A percentile compares a stretch with the other conserved stretches of the same genome.
phyloP scores from a whole-genome alignment of 345 rosid species.

The Murraya paniculata region DNA sequence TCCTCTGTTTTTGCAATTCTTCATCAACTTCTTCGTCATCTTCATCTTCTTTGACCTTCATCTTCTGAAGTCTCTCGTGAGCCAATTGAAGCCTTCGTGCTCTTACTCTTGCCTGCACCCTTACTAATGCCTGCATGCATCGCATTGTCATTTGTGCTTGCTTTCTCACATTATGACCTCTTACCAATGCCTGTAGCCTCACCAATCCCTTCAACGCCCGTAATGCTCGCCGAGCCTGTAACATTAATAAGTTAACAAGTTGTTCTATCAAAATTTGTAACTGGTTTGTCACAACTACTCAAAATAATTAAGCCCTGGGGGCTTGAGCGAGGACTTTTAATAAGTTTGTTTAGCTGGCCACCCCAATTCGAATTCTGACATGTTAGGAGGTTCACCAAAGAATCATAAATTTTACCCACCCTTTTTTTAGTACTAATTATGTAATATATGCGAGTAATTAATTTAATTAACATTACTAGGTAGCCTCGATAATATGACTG shows the following conservation, averaged over 20 bases:
- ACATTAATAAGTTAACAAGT: too few species aligned
- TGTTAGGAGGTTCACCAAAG: too few species aligned
- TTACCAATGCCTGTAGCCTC: conserved; percentile 89
- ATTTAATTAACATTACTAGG: conserved; percentile 42
- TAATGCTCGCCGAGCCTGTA: conserved; percentile 88
- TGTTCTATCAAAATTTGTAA: too few species aligned
- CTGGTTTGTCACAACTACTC: too few species aligned
- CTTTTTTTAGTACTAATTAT: too few species aligned
- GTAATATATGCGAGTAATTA: too few species aligned
- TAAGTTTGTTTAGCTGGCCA: too few species aligned
- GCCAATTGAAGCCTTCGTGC: conserved; percentile 70
- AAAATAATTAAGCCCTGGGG: too few species aligned
- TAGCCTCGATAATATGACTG: conserved; percentile 89
- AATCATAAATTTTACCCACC: too few species aligned
- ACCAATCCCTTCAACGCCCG: conserved; percentile 90
- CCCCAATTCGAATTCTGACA: too few species aligned
- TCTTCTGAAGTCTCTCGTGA: conserved; percentile 43
- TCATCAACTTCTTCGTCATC: conserved; percentile 22
- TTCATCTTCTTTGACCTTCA: conserved; percentile 27
- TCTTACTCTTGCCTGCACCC: conserved; percentile 89
- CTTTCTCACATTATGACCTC: conserved; percentile 92
- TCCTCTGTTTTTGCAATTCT: conserved; percentile 25
- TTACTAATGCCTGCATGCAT: conserved; percentile 95
- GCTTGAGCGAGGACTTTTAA: too few species aligned
- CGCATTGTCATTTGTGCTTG: conserved; percentile 98